These are phyloP conservation scores for Talaromyces sp. DNA, from an alignment of 2,329 filamentous ascomycete species.

Conservation along the genomic window DNA sequence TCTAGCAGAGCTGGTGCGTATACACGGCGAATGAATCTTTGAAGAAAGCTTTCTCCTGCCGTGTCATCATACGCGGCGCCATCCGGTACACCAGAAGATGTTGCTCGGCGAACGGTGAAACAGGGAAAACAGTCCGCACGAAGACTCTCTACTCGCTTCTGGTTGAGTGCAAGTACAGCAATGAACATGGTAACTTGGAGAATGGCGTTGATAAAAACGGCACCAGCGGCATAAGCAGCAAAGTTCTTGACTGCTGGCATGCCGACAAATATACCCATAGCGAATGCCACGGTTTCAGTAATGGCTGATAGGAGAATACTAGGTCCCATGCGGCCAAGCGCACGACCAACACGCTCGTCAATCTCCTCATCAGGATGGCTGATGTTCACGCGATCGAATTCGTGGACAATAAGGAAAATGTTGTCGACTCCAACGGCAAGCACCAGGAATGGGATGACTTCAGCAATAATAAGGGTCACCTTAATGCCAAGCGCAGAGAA, in stretches of 20 bases:
- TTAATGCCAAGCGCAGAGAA: constrained; percentile 91
- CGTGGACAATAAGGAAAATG: constrained; percentile 97
- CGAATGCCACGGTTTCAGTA: constrained; percentile 91
- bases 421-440: constrained; percentile 97
- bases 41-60: constrained; percentile 77
- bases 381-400: constrained; percentile 91
- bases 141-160: constrained; percentile 81
- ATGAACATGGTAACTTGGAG: constrained; percentile 97
- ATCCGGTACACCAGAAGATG: constrained; percentile 61
- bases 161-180: constrained; percentile 85
- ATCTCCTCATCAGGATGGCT: constrained; percentile 87
- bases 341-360: constrained; percentile 77
- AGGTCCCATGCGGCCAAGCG: constrained; percentile 92
- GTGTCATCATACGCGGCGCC: constrained; percentile 64
- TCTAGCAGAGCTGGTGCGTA: constrained; percentile 81
- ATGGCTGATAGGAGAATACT: constrained; percentile 94
- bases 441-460: constrained; percentile 97
- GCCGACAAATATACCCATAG: constrained; percentile 85
- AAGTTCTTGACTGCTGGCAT: constrained; percentile 99
- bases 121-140: constrained; percentile 92
- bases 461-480: constrained; percentile 94
- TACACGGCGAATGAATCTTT: constrained; percentile 82
- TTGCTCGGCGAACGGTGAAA: constrained; percentile 72
- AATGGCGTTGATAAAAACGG: constrained; percentile 95
- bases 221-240: constrained; percentile 90